Percentiles rank a stretch among this genome's conserved stretches.
These are phyloP conservation scores for Rhodamnia rubescens DNA, from an alignment of 345 rosid species.

Conservation along the genomic window DNA sequence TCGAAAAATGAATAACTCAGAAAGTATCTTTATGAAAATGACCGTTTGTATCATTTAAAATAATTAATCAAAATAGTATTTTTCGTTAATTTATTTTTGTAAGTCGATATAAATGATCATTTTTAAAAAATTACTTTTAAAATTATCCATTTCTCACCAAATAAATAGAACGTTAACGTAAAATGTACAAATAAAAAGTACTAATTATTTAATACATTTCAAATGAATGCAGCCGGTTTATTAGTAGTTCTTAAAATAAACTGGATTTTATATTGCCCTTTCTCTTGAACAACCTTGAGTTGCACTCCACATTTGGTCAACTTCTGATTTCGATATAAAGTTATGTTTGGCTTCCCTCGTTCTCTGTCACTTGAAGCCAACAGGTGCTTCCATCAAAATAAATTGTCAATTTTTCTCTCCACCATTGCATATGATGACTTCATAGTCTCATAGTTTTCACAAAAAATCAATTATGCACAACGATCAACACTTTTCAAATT, in stretches of 20 bases:
- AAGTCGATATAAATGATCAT: too few species aligned
- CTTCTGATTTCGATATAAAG: background rate
- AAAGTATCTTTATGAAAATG: too few species aligned
- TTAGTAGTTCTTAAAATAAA: background rate
- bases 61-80: too few species aligned
- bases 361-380: background rate
- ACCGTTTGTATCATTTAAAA: too few species aligned
- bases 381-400: background rate
- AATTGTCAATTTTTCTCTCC: background rate
- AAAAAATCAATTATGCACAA: background rate
- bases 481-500: background rate
- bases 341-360: background rate
- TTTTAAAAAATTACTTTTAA: too few species aligned
- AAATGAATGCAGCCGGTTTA: background rate
- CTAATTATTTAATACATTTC: background rate
- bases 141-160: too few species aligned
- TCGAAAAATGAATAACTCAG: background rate
- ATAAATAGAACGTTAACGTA: background rate
- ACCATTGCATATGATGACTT: background rate
- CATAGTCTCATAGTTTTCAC: background rate
- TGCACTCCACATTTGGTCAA: background rate
- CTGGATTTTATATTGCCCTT: background rate
- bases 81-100: background rate
- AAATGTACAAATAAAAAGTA: background rate
- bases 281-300: background rate